These are phyloP conservation scores for Alternaria ethzedia DNA, from an alignment of 2,329 filamentous ascomycete genomes.

Conservation along the genomic window DNA sequence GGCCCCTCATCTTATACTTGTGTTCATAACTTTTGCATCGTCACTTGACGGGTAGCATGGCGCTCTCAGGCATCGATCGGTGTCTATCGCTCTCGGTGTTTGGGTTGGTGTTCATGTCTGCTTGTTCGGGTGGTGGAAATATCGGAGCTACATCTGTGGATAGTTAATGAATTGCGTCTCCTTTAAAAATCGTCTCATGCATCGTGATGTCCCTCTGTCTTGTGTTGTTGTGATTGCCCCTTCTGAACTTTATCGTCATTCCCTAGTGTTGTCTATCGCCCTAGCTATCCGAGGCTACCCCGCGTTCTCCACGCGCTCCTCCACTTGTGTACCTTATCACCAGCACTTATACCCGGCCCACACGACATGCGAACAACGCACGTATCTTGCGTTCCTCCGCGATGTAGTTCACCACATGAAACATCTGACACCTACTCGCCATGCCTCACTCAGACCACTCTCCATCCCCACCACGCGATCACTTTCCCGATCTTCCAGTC, in stretches of 20 bases:
- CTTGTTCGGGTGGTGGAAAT: slow-evolving; percentile 33
- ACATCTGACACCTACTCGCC: neutral
- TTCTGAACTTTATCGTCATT: neutral
- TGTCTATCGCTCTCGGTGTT: slow-evolving; percentile 23
- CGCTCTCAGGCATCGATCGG: slow-evolving; percentile 20
- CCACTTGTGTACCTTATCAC: neutral
- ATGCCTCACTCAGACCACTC: slow-evolving; percentile 35
- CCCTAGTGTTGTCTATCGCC: neutral
- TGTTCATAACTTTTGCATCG: slow-evolving; percentile 48
- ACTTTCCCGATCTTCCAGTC: slow-evolving; percentile 46
- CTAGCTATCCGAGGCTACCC: slow-evolving; percentile 3
- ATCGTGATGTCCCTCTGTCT: neutral
- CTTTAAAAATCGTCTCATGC: slow-evolving; percentile 7
- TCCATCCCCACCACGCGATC: slow-evolving; percentile 11
- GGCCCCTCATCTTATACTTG: slow-evolving; percentile 40
- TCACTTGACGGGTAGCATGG: slow-evolving; percentile 31
- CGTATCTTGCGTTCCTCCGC: neutral
- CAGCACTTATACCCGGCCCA: neutral
- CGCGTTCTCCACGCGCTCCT: slow-evolving; percentile 1
- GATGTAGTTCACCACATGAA: neutral
- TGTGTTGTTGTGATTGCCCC: neutral
- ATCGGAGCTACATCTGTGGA: slow-evolving; percentile 44
- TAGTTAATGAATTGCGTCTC: slow-evolving; percentile 47
- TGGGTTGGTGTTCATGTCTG: slow-evolving; percentile 25
- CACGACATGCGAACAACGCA: neutral